A percentile compares a stretch with the other conserved stretches of the same genome.
These are phyloP conservation scores for Pyrus hybrid DNA, from an alignment of 331 rosid species.

Conservation along the genomic window DNA sequence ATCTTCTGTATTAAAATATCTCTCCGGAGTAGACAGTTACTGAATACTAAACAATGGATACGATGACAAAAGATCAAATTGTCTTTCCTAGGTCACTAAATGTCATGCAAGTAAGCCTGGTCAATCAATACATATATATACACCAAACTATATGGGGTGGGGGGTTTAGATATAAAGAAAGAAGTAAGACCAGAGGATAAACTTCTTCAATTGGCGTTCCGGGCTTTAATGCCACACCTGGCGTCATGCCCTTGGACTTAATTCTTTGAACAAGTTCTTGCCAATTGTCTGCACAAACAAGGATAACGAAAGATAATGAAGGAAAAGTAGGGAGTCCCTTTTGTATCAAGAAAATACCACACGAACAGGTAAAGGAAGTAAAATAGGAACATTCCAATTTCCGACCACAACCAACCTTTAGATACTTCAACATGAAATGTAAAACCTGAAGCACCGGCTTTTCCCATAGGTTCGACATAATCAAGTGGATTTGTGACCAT, in stretches of 20 bases:
- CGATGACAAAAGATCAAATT: background rate
- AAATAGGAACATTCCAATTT: background rate
- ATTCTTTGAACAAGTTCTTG: slow-evolving; percentile 63
- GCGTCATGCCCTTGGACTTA: slow-evolving; percentile 72
- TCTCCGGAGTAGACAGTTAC: background rate
- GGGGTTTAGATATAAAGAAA: background rate
- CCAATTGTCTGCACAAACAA: slow-evolving; percentile 64
- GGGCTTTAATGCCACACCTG: slow-evolving; percentile 89
- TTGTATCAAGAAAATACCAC: background rate
- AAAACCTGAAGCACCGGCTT: slow-evolving; percentile 96
- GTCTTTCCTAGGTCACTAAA: background rate
- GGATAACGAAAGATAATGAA: background rate
- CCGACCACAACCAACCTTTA: slow-evolving; percentile 42
- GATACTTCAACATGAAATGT: slow-evolving; percentile 87
- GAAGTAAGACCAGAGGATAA: slow-evolving; percentile 64
- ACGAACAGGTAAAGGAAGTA: slow-evolving; percentile 4
- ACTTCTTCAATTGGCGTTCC: slow-evolving; percentile 80
- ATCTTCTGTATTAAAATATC: background rate
- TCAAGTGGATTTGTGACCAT: slow-evolving; percentile 79
- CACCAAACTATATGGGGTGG: background rate
- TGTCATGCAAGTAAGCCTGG: background rate
- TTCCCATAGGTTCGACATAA: slow-evolving; percentile 73
- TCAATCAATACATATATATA: background rate
- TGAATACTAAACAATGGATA: slow-evolving; percentile 1
- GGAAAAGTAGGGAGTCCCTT: background rate